Evolutionary conservation across 2,329 filamentous ascomycete genomes (phyloP).

Genomic region (Calonectria leucothoes): DNA sequence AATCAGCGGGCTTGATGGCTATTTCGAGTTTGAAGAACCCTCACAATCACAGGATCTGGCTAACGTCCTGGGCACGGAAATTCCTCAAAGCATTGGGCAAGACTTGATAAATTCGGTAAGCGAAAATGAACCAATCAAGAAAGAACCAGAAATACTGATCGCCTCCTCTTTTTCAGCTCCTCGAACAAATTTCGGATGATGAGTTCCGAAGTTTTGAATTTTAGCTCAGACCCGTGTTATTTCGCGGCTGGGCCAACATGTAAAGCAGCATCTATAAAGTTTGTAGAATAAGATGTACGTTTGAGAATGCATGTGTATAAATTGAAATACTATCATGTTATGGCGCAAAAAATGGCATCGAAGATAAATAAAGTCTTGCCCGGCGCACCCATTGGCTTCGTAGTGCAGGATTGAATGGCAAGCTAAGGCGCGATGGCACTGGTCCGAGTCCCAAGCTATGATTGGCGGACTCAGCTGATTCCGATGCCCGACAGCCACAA

Average conservation of each 20-base stretch:
- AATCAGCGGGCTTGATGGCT: conserved; percentile 11
- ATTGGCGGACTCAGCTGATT: conserved; percentile 19
- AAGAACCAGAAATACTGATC: not conserved
- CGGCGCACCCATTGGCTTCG: not conserved
- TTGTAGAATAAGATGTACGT: not conserved
- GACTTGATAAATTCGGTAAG: conserved; percentile 17
- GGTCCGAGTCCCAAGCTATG: not conserved
- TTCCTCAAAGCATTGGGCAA: not conserved
- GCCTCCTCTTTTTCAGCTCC: not conserved
- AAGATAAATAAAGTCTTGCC: not conserved
- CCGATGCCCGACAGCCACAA: not conserved
- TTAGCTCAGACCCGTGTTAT: not conserved
- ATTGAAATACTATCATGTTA: not conserved
- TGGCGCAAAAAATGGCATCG: not conserved
- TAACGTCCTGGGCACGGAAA: not conserved
- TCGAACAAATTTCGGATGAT: conserved; percentile 14
- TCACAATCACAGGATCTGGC: not conserved
- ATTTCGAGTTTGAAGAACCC: conserved; percentile 20
- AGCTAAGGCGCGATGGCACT: not conserved
- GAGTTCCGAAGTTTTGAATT: not conserved
- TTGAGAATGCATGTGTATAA: not conserved
- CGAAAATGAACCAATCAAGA: accelerated
- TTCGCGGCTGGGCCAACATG: too few relatives aligned
- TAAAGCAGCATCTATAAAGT: not conserved
- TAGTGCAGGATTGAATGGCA: not conserved